Evolutionary conservation across 2,329 filamentous ascomycete species (phyloP).

Genomic region (Alternaria ventricosa): DNA sequence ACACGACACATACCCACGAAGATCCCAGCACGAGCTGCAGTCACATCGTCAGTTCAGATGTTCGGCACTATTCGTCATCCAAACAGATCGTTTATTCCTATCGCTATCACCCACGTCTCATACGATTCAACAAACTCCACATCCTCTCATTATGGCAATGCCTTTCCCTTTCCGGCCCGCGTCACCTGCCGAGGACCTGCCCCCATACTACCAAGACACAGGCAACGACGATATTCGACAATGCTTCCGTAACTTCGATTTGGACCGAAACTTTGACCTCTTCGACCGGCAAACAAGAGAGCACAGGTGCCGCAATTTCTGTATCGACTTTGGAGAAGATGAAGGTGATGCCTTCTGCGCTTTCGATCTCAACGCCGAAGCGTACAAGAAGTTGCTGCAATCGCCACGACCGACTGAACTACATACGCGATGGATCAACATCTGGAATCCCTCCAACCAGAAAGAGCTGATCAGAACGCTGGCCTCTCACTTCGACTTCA

Average conservation of each 20-base stretch:
- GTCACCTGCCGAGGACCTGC: constrained; percentile 37
- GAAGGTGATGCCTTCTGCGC: constrained; percentile 62
- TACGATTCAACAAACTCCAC: neutral
- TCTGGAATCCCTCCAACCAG: constrained; percentile 72
- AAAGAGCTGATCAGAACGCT: constrained; percentile 62
- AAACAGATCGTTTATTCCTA: constrained; percentile 4
- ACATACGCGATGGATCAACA: constrained; percentile 75
- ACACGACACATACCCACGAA: constrained; percentile 23
- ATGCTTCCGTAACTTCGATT: constrained; percentile 63
- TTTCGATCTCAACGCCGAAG: constrained; percentile 57
- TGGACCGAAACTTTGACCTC: constrained; percentile 53
- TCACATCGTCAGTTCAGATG: constrained; percentile 18
- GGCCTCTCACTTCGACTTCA: constrained; percentile 70
- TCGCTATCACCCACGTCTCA: neutral
- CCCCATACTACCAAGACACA: constrained; percentile 45
- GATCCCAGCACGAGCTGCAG: constrained; percentile 32
- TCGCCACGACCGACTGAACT: constrained; percentile 55
- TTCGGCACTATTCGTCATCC: constrained; percentile 6
- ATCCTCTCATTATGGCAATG: constrained; percentile 26
- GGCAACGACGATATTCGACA: constrained; percentile 41
- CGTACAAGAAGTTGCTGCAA: constrained; percentile 49
- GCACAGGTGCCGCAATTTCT: constrained; percentile 62
- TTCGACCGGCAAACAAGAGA: constrained; percentile 53
- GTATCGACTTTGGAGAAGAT: constrained; percentile 68
- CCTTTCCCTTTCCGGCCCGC: constrained; percentile 39